A percentile compares a stretch with the other conserved stretches of the same genome.
These are phyloP conservation scores for Corylus americana DNA, from an alignment of 306 rosid genomes.

Conservation along the genomic window DNA sequence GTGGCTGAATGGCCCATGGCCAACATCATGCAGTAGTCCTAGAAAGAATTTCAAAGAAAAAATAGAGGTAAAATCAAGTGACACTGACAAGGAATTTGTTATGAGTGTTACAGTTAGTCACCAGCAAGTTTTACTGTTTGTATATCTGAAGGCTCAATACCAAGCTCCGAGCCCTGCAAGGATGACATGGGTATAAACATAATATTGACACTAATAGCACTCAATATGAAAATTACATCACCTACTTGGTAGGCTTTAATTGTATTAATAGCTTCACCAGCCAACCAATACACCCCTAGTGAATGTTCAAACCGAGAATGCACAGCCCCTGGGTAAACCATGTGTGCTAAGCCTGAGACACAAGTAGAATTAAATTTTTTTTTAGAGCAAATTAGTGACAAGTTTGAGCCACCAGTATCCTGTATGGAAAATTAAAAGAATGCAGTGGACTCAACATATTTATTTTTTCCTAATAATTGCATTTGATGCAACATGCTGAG, in stretches of 20 bases:
- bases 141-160: slow-evolving; percentile 42
- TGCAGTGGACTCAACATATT: background rate
- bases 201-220: slow-evolving; percentile 20
- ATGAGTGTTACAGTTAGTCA: slow-evolving; percentile 26
- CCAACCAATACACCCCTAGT: slow-evolving; percentile 55
- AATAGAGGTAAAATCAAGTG: slow-evolving; percentile 23
- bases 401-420: slow-evolving; percentile 9
- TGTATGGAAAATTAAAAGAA: background rate
- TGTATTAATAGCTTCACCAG: slow-evolving; percentile 46
- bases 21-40: slow-evolving; percentile 59
- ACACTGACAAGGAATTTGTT: slow-evolving; percentile 24
- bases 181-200: slow-evolving; percentile 15
- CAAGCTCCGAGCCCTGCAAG: slow-evolving; percentile 48
- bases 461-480: background rate
- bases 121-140: slow-evolving; percentile 54
- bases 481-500: background rate
- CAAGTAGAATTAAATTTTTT: background rate
- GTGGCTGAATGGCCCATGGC: slow-evolving; percentile 64
- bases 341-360: slow-evolving; percentile 42
- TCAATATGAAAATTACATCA: background rate
- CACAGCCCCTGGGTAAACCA: slow-evolving; percentile 60
- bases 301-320: slow-evolving; percentile 62
- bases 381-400: background rate
- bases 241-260: slow-evolving; percentile 44
- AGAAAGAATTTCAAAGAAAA: slow-evolving; percentile 13